Conservation (phyloP, 768 basidiomycete genomes). For the Boletales sp. region DNA sequence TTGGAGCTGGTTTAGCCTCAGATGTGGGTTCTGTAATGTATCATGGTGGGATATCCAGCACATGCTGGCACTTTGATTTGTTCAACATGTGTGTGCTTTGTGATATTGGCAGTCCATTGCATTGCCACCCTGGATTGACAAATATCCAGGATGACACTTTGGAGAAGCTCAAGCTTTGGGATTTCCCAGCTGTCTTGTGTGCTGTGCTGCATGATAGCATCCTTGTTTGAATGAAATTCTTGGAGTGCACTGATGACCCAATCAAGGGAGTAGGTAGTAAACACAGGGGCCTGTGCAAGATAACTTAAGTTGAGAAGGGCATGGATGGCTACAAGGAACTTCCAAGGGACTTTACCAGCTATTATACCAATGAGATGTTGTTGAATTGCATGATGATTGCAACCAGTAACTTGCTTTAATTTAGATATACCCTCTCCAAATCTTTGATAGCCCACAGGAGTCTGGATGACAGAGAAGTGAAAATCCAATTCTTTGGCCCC, state of each 20-base stretch:
- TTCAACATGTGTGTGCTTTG: background rate
- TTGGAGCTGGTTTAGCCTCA: too few species aligned
- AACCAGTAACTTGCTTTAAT: constrained; percentile 7
- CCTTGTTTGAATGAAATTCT: constrained; percentile 36
- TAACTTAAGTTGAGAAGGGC: constrained; percentile 39
- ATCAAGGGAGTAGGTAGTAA: constrained; percentile 27
- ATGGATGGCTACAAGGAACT: constrained; percentile 5
- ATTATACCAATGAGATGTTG: constrained; percentile 14
- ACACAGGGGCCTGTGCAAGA: constrained; percentile 33
- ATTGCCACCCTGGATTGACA: constrained; percentile 8
- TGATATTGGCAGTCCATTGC: background rate
- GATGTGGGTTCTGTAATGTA: too few species aligned
- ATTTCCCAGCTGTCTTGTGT: background rate
- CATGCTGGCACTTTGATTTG: background rate
- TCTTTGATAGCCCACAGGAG: constrained; percentile 32
- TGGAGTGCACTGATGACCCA: constrained; percentile 25
- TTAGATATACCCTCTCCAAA: constrained; percentile 38
- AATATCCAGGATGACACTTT: background rate
- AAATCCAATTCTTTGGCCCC: constrained; percentile 19
- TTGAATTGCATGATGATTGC: background rate
- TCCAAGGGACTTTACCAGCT: background rate
- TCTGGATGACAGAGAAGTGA: constrained; percentile 35
- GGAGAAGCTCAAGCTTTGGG: background rate
- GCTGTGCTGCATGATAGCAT: constrained; percentile 26
- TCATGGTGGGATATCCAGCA: background rate